Evolutionary conservation across 495 filamentous ascomycete genomes (phyloP), one percentile per base, ranked within the genome.

Genomic region (Aspergillus funiculosus): DNA sequence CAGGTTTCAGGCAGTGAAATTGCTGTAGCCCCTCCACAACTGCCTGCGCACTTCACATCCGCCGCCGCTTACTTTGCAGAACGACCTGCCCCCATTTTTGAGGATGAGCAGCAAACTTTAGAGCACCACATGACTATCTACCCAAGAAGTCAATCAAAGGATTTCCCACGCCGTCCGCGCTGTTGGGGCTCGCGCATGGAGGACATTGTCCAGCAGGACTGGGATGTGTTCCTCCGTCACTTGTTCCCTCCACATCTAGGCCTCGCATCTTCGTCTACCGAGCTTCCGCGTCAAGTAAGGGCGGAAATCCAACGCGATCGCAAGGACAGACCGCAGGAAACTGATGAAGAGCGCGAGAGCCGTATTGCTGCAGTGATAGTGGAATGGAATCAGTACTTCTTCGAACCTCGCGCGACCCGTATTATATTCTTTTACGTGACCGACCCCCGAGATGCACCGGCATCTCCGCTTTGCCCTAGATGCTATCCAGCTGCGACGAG

Each of bases 321-420:
- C 21, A 67, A 74, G 41, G 69, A 69, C 43, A 53, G 64, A 8
- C 61, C 65, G 5, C 62, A 68, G 41, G 70, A 74, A 46, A 64
- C 67, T 0, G 64, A 72, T 37, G 66, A 69, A 19, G 55, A 72
- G 48, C 65, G 72, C 6, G 60, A 53, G 29, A 50, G 54, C 7
- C 63, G 68, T 9, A 68, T 77, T 22, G 37, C 66, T 22, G 65
- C 67, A 6, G 68, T 73, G 4, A 59, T 76, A 18, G 59, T 58
- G 8, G 74, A 77, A 52, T 78, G 74, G 74, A 78, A 78, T 40
- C 63, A 69, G 37, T 66, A 62, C 25, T 78, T 78, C 34, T 78
- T 78, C 30, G 62, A 61, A 2, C 66, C 61, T 11, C 69, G 74
- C 32, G 62, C 55, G 17, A 56, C 63, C 19, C 54, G 59, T 2